phyloP scores from a whole-genome alignment of 106 monocot genomes.

The Cymbidium sinense region DNA sequence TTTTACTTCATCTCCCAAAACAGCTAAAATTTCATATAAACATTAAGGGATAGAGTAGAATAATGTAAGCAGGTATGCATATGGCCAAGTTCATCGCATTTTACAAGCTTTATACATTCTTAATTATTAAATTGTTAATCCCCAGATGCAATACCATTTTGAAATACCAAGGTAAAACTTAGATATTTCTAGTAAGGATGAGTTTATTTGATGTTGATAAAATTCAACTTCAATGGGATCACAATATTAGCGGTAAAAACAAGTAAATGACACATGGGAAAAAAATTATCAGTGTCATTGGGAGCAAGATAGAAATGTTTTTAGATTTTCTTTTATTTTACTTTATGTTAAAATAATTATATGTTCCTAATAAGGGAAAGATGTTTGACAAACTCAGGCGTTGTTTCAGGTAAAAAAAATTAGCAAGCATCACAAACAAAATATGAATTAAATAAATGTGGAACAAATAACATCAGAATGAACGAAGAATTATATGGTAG shows the following conservation, averaged over 20 bases:
- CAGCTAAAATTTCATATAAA: background rate
- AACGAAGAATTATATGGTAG: background rate
- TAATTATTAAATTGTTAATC: background rate
- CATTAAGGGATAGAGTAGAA: background rate
- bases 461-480: background rate
- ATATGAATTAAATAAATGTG: background rate
- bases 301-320: background rate
- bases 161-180: background rate
- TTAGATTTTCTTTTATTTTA: background rate
- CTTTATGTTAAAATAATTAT: background rate
- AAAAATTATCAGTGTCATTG: background rate
- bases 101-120: background rate
- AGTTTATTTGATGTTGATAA: background rate
- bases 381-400: background rate
- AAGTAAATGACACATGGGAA: background rate
- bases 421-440: background rate
- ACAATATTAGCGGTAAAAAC: background rate
- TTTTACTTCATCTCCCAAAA: background rate
- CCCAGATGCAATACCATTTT: background rate
- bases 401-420: background rate
- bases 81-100: background rate
- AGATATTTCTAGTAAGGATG: background rate
- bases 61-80: background rate
- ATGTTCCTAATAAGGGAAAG: background rate
- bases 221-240: background rate